Evolutionary conservation across 805 yeast genomes (phyloP), one percentile per base, ranked within the genome.

Genomic region (Suhomyces kilbournensis): DNA sequence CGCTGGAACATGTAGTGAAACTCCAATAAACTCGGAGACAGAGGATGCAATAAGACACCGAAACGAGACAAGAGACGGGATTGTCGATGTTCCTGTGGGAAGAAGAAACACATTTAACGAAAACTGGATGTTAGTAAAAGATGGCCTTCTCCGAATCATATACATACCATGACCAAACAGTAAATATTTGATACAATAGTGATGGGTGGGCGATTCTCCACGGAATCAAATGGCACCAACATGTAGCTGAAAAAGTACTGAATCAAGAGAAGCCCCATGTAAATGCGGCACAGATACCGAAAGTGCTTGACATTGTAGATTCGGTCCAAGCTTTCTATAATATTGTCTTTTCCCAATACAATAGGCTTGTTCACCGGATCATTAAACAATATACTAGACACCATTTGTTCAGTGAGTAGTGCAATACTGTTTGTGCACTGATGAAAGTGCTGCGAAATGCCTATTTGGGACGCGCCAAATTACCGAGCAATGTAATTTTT

Each of bases 151-250:
- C 12, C 17, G 5, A 19, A 23, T 17, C n/a, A 3, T 17, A 4
- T 30, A 45, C 48, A 9, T 45, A 32, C 48, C 48, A 32, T 30
- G 23, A 30, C 12, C 4, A 44, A 55, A 64, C 34, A 57, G 48
- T 57, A 68, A 5, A 65, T 15, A 22, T 55, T 53, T 3, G 69
- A 47, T 1, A 66, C 50, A 8, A 70, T 53, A 7, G 61, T 52
- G 1, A 68, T 52, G 1, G 62, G 26, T 0, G 77, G 77, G 9
- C 77, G 56, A 44, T 69, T 61, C 30, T 63, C 66, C 2, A 73
- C 66, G 15, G 61, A 61, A 17, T 70, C 74, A 49, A 69, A 69
- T 1, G 77, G 76, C 12, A 70, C 68, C 10, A 64, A 61, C 10
- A 63, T 59, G 52, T 63, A 72, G 9, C 66, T 56, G 14, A 60